Conservation (phyloP, 306 rosid species). For the Corylus avellana region DNA sequence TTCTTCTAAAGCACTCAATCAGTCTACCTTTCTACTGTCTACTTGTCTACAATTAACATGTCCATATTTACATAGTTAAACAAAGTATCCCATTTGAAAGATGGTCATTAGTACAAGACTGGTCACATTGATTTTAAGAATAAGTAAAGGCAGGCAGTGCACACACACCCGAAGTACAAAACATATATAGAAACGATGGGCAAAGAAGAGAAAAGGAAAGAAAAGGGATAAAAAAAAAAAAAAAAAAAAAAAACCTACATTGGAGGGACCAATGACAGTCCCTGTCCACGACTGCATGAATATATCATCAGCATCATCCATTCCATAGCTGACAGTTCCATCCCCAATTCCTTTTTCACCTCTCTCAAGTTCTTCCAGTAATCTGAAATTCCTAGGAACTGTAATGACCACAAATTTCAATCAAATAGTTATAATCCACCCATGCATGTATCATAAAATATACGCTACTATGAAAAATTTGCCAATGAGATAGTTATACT, state of each 20-base stretch:
- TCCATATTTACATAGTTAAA: background rate
- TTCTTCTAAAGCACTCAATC: background rate
- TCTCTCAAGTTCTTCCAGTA: conserved; percentile 98
- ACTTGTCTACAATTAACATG: background rate
- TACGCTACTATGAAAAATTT: background rate
- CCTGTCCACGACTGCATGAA: conserved; percentile 98
- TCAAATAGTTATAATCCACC: conserved; percentile 2
- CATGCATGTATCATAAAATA: background rate
- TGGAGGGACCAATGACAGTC: conserved; percentile 92
- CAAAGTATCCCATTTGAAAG: background rate
- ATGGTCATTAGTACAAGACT: background rate
- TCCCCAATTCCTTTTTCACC: conserved; percentile 99
- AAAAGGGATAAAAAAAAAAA: too few species aligned
- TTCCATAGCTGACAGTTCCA: conserved; percentile 99
- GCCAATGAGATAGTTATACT: background rate
- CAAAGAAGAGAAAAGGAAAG: background rate
- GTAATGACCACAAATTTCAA: conserved; percentile 24
- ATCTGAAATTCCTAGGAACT: conserved; percentile 96
- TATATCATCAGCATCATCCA: conserved; percentile 98
- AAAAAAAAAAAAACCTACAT: conserved; percentile 50
- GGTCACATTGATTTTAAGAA: background rate
- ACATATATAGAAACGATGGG: background rate
- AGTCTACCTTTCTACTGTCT: background rate
- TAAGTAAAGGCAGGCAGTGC: background rate
- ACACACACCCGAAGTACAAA: background rate